A percentile compares a stretch with the other conserved stretches of the same genome.
phyloP scores from a whole-genome alignment of 768 basidiomycete species.

The Pilatotrama ljubarskyi region DNA sequence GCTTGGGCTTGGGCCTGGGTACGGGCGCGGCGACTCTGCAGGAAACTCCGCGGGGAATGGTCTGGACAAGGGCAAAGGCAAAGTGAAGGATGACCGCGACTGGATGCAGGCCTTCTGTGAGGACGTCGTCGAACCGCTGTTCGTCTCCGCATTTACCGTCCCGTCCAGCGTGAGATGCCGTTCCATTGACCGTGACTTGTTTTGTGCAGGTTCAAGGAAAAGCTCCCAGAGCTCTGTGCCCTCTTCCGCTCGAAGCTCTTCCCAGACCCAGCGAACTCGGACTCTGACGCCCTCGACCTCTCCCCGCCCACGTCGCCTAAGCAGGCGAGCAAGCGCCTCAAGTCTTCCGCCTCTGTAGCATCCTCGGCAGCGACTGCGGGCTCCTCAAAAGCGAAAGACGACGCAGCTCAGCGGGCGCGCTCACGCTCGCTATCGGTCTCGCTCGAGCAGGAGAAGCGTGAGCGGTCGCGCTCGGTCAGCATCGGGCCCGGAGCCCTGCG shows the following conservation, averaged over 20 bases:
- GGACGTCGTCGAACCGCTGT: conserved; percentile 66
- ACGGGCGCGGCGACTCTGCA: not conserved
- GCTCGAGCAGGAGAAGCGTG: conserved; percentile 58
- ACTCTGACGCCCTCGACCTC: conserved; percentile 28
- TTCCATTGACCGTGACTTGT: conserved; percentile 4
- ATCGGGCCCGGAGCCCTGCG: conserved; percentile 38
- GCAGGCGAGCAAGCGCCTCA: conserved; percentile 13
- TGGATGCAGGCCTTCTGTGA: conserved; percentile 78
- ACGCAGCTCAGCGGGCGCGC: conserved; percentile 22
- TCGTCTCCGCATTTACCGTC: conserved; percentile 26
- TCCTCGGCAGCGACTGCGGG: conserved; percentile 2
- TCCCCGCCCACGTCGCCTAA: conserved; percentile 26
- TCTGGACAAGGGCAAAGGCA: conserved; percentile 25
- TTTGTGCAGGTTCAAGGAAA: conserved; percentile 51
- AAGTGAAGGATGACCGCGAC: conserved; percentile 40
- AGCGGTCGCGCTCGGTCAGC: conserved; percentile 35
- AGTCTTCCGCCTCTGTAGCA: conserved; percentile 6
- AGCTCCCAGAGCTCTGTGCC: conserved; percentile 52
- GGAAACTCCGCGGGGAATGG: conserved; percentile 23
- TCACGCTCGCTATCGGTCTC: conserved; percentile 57
- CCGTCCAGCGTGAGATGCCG: not conserved
- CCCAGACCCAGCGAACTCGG: conserved; percentile 58
- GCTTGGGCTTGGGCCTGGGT: not conserved
- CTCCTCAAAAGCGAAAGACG: not conserved
- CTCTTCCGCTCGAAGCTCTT: conserved; percentile 70